phyloP scores from a whole-genome alignment of 2,329 filamentous ascomycete genomes.

The Aureobasidium sp. region DNA sequence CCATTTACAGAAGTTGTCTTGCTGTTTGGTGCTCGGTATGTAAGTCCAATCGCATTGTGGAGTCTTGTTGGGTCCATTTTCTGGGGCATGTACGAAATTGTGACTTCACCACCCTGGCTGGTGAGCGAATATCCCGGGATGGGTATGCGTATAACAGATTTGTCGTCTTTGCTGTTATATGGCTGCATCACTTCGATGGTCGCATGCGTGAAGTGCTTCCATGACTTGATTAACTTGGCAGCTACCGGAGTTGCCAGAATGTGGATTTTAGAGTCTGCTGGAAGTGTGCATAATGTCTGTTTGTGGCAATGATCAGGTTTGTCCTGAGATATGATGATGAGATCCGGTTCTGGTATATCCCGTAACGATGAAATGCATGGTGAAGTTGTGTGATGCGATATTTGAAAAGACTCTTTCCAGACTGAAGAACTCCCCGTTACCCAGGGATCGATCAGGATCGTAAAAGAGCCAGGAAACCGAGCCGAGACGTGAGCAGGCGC shows the following conservation, averaged over 20 bases:
- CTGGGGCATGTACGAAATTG: slow-evolving; percentile 58
- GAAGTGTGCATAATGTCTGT: slow-evolving; percentile 59
- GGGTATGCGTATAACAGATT: slow-evolving; percentile 42
- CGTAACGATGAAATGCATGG: slow-evolving; percentile 52
- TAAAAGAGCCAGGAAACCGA: slow-evolving; percentile 48
- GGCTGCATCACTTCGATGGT: slow-evolving; percentile 37
- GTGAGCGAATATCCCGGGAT: slow-evolving; percentile 48
- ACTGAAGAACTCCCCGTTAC: slow-evolving; percentile 54
- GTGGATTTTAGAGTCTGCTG: slow-evolving; percentile 47
- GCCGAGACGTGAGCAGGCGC: slow-evolving; percentile 33
- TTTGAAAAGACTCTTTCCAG: slow-evolving; percentile 55
- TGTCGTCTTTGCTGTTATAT: slow-evolving; percentile 34
- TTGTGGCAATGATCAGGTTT: slow-evolving; percentile 66
- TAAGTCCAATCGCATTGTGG: slow-evolving; percentile 64
- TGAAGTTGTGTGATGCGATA: slow-evolving; percentile 47
- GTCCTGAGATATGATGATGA: slow-evolving; percentile 54
- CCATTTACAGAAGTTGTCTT: slow-evolving; percentile 29
- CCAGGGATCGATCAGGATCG: slow-evolving; percentile 67
- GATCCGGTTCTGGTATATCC: slow-evolving; percentile 47
- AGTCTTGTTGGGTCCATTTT: slow-evolving; percentile 54
- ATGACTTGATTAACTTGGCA: slow-evolving; percentile 57
- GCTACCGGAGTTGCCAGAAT: slow-evolving; percentile 60
- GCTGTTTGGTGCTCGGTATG: slow-evolving; percentile 54
- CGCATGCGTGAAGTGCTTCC: slow-evolving; percentile 58
- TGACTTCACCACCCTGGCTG: slow-evolving; percentile 59